Evolutionary conservation across 345 rosid species (phyloP).

Genomic region (Reutealis trisperma): DNA sequence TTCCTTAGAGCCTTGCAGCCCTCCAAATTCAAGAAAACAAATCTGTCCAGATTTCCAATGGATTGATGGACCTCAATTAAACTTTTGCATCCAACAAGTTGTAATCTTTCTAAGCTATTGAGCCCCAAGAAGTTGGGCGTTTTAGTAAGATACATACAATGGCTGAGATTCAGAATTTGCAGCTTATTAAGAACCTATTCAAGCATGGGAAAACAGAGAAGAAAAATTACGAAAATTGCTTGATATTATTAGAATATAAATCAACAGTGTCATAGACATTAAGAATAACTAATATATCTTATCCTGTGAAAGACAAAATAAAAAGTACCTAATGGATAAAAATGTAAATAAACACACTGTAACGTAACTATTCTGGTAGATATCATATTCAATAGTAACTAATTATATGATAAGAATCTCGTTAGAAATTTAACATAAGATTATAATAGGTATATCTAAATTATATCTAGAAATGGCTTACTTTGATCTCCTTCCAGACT

Average conservation of each 20-base stretch:
- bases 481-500: background rate
- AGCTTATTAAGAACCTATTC: background rate
- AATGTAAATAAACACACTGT: too few species aligned
- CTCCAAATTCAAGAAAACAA: constrained; percentile 7
- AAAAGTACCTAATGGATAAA: too few species aligned
- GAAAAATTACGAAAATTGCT: background rate
- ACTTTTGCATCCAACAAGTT: background rate
- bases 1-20: background rate
- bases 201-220: background rate
- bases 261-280: too few species aligned
- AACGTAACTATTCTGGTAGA: too few species aligned
- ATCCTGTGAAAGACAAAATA: too few species aligned
- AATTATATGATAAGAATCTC: background rate
- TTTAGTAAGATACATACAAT: background rate
- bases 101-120: background rate
- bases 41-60: background rate
- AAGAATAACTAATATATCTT: too few species aligned
- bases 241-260: too few species aligned
- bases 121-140: background rate
- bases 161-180: background rate
- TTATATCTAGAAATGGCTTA: background rate
- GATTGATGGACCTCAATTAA: background rate
- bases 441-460: too few species aligned
- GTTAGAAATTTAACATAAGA: background rate
- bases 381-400: too few species aligned